Base-by-base conservation (phyloP, 2,329 filamentous ascomycete genomes). In the Fusarium sp. region DNA sequence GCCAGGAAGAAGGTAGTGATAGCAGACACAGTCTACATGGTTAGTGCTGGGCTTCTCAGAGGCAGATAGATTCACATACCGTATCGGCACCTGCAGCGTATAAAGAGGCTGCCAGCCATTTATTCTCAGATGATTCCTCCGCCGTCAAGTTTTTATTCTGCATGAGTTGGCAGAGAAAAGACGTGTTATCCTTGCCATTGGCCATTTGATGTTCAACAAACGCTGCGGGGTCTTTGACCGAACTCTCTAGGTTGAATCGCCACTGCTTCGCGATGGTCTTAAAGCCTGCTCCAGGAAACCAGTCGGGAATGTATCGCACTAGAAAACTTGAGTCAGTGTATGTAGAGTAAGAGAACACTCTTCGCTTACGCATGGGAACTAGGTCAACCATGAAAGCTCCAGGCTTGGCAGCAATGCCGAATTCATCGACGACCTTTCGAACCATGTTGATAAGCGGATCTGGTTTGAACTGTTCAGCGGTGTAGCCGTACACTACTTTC, bases 61-160 rank as follows among this genome's bases (percentile, higher is more conserved):
- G 3, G n/a, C n/a, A n/a, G n/a, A 3, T 4, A 2, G 18, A 7
- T 37, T 10, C 5, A 1, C 51, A 25, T 35, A 71, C 68, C 1
- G 69, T 71, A 58, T 70, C 69, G 2, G 69, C 67, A 15, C 69
- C 69, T 3, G 61, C 67, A 3, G 65, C 63, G n/a, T 71, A 71
- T 2, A 71, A 23, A 2, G 69, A 63, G 23, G 58, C 58, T 1
- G 65, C 67, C 4, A 69, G 43, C 65, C 62, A 69, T 31, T 69
- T 70, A 6, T 61, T 70, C 5, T 56, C 55, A 9, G 64, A 53
- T 11, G 11, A 33, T 15, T 66, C 61, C 1, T 49, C 47, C 4
- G 41, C 40, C 0, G 33, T 49, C 13, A 39, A 49, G 27, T 60
- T 11, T 0, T 36, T 58, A 1, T 55, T 23, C 6, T 64, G 40